Base-by-base conservation (phyloP, 2,329 filamentous ascomycete species). In the Aspergillus awamori region DNA sequence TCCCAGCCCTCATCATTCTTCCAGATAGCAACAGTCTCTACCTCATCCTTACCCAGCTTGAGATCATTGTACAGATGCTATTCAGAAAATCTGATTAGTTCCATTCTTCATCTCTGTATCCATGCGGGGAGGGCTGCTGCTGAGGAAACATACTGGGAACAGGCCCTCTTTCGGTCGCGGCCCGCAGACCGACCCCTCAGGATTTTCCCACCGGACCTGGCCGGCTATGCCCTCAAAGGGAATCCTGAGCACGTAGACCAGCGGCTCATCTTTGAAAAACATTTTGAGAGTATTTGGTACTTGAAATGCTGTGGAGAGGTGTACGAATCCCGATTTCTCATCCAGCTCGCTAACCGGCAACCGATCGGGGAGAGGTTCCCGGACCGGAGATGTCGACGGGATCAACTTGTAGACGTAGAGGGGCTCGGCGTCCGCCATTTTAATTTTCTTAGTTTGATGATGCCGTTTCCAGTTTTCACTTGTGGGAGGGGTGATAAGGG, bases 31-130 rank as follows among this genome's bases (percentile, higher is more conserved):
- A 77, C 61, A 58, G 75, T 77, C 59, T 78, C 76, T 11, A 77
- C 68, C 59, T 78, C 74, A 4, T 76, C 67, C 45, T 65, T 74
- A 4, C 76, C 76, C 56, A 78, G 55, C 55, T 73, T 77, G 17
- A 76, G 68, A 5, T 68, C 75, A 51, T 78, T 78, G 51, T 77
- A 78, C 13, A 78, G 65, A 63, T 78, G 76, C 76, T 78, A 43
- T 28, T 5, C 47, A 30, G 8, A 51, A 10, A 5, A 13, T 36
- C 4, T 13, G 7, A 17, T 51, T 17, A 51, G 47, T 11, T 8
- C 7, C 2, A 26, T 33, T 1, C 7, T 2, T 17, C 47, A 8
- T 17, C 15, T 11, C 2, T 17, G 28, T 20, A 49, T 4, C 13
- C n/a, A 10, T 15, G n/a, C 26, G 20, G 20, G 45, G 33, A 8